Conservation (phyloP, 1,284 basidiomycete species). For the Takashimella koratensis region DNA sequence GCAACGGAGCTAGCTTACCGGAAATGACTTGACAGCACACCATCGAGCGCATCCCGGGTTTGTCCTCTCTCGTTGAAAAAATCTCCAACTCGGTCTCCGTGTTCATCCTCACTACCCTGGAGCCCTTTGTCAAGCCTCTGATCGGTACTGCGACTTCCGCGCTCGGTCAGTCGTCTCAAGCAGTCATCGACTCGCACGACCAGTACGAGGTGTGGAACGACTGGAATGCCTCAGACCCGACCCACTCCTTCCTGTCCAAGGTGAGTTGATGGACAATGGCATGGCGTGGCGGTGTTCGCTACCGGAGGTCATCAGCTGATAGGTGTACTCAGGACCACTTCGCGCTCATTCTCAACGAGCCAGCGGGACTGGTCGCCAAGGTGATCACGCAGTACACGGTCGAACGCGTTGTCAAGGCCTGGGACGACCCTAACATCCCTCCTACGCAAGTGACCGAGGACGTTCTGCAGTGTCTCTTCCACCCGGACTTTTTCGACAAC, state of each 20-base stretch:
- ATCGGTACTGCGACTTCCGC: constrained; percentile 68
- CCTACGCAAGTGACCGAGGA: constrained; percentile 63
- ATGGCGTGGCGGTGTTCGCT: too few relatives aligned
- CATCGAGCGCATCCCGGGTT: constrained; percentile 63
- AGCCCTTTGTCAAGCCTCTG: constrained; percentile 67
- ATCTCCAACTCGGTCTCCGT: constrained; percentile 75
- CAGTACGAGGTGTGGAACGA: constrained; percentile 79
- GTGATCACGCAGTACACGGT: constrained; percentile 58
- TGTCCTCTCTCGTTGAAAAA: constrained; percentile 72
- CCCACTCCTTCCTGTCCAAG: constrained; percentile 57
- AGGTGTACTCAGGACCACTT: constrained; percentile 40
- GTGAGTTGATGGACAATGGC: constrained; percentile 52
- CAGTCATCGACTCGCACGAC: constrained; percentile 73
- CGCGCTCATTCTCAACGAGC: constrained; percentile 52
- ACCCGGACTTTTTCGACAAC: constrained; percentile 74
- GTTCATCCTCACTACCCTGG: constrained; percentile 74
- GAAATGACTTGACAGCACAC: constrained; percentile 49
- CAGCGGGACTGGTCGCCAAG: constrained; percentile 70
- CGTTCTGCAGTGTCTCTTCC: constrained; percentile 74
- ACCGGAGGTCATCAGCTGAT: too few relatives aligned
- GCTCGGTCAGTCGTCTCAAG: constrained; percentile 61
- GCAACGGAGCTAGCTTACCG: not conserved
- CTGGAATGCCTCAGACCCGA: constrained; percentile 73
- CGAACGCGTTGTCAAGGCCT: constrained; percentile 67
- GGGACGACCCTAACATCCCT: constrained; percentile 68